Percentiles rank a stretch among this genome's conserved stretches.
phyloP scores from a whole-genome alignment of 352 stramenopile species.

The Phytophthora hybrid region DNA sequence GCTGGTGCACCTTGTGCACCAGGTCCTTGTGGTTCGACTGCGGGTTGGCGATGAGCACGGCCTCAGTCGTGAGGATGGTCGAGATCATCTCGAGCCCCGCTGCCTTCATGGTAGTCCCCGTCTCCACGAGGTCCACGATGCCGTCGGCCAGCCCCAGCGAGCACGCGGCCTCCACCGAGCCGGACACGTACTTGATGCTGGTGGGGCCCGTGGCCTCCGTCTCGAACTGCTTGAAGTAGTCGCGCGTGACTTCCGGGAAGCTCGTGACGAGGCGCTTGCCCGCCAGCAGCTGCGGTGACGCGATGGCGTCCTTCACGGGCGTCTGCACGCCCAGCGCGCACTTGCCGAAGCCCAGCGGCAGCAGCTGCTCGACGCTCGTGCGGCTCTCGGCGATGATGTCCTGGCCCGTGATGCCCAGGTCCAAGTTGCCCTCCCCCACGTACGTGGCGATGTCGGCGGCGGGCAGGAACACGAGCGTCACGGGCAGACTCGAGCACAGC shows the following conservation, averaged over 20 bases:
- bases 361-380: slow-evolving; percentile 92
- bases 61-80: slow-evolving; percentile 93
- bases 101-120: slow-evolving; percentile 98
- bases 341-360: slow-evolving; percentile 97
- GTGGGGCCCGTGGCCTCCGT: slow-evolving; percentile 56
- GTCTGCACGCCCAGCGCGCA: slow-evolving; percentile 96
- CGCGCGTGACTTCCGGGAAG: slow-evolving; percentile 94
- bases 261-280: slow-evolving; percentile 98
- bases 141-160: slow-evolving; percentile 97
- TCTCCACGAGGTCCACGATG: slow-evolving; percentile 99
- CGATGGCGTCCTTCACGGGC: slow-evolving; percentile 90
- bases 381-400: slow-evolving; percentile 94
- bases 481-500: slow-evolving; percentile 92
- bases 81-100: slow-evolving; percentile 96
- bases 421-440: slow-evolving; percentile 97
- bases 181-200: slow-evolving; percentile 97
- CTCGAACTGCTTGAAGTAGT: slow-evolving; percentile 96
- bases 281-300: slow-evolving; percentile 81
- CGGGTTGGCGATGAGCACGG: slow-evolving; percentile 93
- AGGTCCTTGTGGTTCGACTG: slow-evolving; percentile 76
- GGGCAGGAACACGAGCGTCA: slow-evolving; percentile 98
- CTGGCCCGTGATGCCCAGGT: slow-evolving; percentile 98
- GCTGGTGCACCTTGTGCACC: slow-evolving; percentile 89
- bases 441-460: slow-evolving; percentile 98
- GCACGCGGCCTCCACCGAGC: slow-evolving; percentile 98